These are phyloP conservation scores for Ophiosphaerella narmari DNA, from an alignment of 2,329 filamentous ascomycete genomes.

Conservation along the genomic window DNA sequence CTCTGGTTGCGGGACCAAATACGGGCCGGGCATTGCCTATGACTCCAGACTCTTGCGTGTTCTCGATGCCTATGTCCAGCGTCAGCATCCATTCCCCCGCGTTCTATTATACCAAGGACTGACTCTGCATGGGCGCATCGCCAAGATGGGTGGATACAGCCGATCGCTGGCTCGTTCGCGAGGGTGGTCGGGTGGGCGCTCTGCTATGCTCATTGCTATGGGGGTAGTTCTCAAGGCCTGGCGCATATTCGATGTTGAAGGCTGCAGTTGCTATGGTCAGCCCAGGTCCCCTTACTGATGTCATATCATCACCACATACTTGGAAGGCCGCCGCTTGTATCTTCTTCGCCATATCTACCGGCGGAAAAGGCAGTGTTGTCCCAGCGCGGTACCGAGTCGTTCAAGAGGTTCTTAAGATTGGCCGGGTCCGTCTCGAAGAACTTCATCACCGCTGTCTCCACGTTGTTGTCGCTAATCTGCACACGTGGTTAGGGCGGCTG, in stretches of 20 bases:
- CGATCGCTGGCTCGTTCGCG: slow-evolving; percentile 39
- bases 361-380: slow-evolving; percentile 36
- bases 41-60: slow-evolving; percentile 60
- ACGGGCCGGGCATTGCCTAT: slow-evolving; percentile 47
- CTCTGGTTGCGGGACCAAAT: slow-evolving; percentile 61
- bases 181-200: slow-evolving; percentile 44
- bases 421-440: slow-evolving; percentile 24
- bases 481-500: slow-evolving; percentile 1
- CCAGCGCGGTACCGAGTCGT: slow-evolving; percentile 31
- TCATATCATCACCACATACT: slow-evolving; percentile 25
- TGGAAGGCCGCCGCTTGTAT: slow-evolving; percentile 21
- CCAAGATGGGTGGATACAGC: slow-evolving; percentile 34
- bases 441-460: slow-evolving; percentile 30
- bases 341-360: slow-evolving; percentile 38
- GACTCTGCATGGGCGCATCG: slow-evolving; percentile 41
- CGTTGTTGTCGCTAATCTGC: slow-evolving; percentile 31
- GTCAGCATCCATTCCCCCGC: background rate
- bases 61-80: slow-evolving; percentile 34
- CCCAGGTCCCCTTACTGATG: slow-evolving; percentile 5
- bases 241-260: slow-evolving; percentile 43
- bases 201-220: slow-evolving; percentile 38
- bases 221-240: slow-evolving; percentile 36
- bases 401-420: slow-evolving; percentile 24
- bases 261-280: slow-evolving; percentile 29
- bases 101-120: slow-evolving; percentile 11